Base-by-base conservation (phyloP, 345 rosid species). In the Fremontodendron californicum region DNA sequence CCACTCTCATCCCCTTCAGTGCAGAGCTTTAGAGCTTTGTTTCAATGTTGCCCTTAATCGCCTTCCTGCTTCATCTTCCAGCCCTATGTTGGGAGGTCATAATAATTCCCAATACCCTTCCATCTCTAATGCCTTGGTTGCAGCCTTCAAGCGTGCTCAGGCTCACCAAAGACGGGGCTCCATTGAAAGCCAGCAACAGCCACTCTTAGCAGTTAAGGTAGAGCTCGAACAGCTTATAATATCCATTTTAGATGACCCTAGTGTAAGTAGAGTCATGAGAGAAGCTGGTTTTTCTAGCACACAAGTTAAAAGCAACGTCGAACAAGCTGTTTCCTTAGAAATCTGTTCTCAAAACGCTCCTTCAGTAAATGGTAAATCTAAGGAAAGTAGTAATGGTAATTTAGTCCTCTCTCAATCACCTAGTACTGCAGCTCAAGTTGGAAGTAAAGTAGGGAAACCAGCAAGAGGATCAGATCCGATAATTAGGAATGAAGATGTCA, bases 11-110 rank as follows among this genome's bases (percentile, higher is more conserved):
- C 98, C 98, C 54, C 90, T 94, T 63, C 98, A 94, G 82, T 94
- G 97, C 78, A 86, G 88, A 86, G 98, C 98, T 27, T 80, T 94
- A 2, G 97, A 93, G 88, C 98, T 94, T 51, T 94, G 98, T 86
- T 94, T 94, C 84, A 94, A 93, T 78, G 98, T 94, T 16, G 98
- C 98, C 1, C 87, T 94, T 19, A 94, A 94, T 84, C 98, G 98
- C 75, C 94, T 94, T 37, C 98, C 98, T 0, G 88, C 98, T 23
- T 92, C 97, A 1, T 79, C 96, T 1, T 85, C 93, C 0, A 82
- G 84, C 73, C 90, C 96, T 55, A 83, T 89, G 78, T 77, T 91
- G 75, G 90, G 91, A 13, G 77, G 83, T 73, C 92, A n/a, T n/a
- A n/a, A n/a, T n/a, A n/a, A 88, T 66, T 85, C 93, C 11, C 85